Evolutionary conservation across 257 asterid species (phyloP).

Genomic region (Jasminum sambac): DNA sequence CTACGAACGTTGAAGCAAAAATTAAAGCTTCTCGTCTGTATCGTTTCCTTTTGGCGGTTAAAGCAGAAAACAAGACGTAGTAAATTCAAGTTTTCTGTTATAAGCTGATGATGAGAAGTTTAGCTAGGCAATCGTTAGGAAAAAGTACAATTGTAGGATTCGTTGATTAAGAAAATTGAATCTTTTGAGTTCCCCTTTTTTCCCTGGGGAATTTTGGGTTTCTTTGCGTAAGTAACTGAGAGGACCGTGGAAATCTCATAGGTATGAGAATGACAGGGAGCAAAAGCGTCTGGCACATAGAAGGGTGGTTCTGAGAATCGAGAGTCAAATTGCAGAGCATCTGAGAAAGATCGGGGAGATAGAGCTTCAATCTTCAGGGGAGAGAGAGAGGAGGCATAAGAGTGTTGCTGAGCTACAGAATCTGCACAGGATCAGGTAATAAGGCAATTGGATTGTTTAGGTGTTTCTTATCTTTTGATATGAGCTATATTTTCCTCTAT

Average conservation of each 20-base stretch:
- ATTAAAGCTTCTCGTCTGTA: background rate
- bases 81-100: background rate
- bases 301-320: slow-evolving; percentile 64
- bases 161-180: background rate
- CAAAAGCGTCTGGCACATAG: slow-evolving; percentile 61
- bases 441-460: slow-evolving; percentile 11
- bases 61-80: background rate
- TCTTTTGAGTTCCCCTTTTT: background rate
- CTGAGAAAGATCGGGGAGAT: slow-evolving; percentile 53
- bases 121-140: background rate
- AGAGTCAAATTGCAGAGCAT: slow-evolving; percentile 60
- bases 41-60: background rate
- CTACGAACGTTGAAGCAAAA: background rate
- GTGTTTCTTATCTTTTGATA: background rate
- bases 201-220: background rate
- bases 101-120: background rate
- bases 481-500: background rate
- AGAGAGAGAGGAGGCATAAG: slow-evolving; percentile 53
- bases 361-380: slow-evolving; percentile 40
- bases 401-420: slow-evolving; percentile 51
- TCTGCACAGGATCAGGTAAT: slow-evolving; percentile 59
- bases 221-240: slow-evolving; percentile 6
- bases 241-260: slow-evolving; percentile 13
- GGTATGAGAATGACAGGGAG: slow-evolving; percentile 63
- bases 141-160: background rate